These are phyloP conservation scores for Achaetomium macrosporum DNA, from an alignment of 2,329 filamentous ascomycete genomes.

Conservation along the genomic window DNA sequence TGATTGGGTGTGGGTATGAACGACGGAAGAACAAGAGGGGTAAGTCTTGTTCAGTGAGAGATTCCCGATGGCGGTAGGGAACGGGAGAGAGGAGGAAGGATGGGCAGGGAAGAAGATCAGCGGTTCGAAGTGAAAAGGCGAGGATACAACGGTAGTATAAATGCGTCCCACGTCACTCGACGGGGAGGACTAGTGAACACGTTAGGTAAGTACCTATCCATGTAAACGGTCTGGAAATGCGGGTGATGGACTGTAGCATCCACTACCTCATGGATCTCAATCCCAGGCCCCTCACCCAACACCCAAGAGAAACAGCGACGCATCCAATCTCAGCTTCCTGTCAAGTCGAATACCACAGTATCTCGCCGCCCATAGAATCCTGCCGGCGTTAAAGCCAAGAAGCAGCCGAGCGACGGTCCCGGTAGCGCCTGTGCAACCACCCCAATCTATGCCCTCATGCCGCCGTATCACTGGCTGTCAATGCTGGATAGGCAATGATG, in stretches of 20 bases:
- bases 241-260: too few relatives aligned
- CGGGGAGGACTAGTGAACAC: not conserved
- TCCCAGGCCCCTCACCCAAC: too few relatives aligned
- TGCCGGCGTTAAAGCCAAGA: slow-evolving; percentile 7
- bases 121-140: not conserved
- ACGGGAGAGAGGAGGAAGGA: not conserved
- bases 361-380: not conserved
- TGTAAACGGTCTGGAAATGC: not conserved
- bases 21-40: not conserved
- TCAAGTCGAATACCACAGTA: too few relatives aligned
- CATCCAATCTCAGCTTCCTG: too few relatives aligned
- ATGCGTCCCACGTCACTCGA: slow-evolving; percentile 4
- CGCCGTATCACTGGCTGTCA: too few relatives aligned
- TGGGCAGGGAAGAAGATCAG: not conserved
- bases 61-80: not conserved
- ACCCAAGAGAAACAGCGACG: too few relatives aligned
- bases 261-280: too few relatives aligned
- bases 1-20: not conserved
- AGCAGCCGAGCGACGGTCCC: not conserved
- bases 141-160: slow-evolving; percentile 8
- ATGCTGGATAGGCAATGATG: too few relatives aligned
- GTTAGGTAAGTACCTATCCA: not conserved
- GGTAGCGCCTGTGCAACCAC: not conserved
- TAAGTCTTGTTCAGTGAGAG: not conserved
- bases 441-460: not conserved